Percentiles rank a stretch among this genome's conserved stretches.
Evolutionary conservation across 2,329 filamentous ascomycete species (phyloP).

Genomic region (Aspergillus pseudoglaucus): DNA sequence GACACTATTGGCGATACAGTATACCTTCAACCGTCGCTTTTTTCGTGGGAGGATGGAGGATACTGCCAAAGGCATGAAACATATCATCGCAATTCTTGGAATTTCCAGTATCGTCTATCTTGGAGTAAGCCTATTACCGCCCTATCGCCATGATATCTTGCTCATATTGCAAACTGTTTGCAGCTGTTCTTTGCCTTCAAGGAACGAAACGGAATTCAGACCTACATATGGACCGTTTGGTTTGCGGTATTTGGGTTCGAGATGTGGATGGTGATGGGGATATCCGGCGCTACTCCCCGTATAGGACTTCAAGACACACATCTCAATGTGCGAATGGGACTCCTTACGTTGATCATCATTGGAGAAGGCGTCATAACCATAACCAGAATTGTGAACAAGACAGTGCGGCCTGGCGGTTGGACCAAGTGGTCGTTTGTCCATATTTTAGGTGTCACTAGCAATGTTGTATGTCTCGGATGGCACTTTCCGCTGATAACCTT

Average conservation of each 20-base stretch:
- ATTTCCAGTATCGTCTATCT: constrained; percentile 22
- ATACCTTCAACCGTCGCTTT: constrained; percentile 35
- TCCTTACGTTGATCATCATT: constrained; percentile 60
- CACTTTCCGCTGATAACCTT: background rate
- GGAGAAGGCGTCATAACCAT: constrained; percentile 61
- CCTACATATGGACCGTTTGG: constrained; percentile 45
- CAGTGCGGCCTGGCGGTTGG: constrained; percentile 34
- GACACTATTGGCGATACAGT: constrained; percentile 49
- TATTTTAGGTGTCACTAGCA: constrained; percentile 31
- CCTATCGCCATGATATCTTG: background rate
- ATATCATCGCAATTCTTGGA: constrained; percentile 25
- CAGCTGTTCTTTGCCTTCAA: constrained; percentile 32
- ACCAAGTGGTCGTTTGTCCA: constrained; percentile 35
- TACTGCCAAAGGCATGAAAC: constrained; percentile 20
- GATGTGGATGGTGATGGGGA: constrained; percentile 44
- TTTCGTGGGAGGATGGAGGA: constrained; percentile 20
- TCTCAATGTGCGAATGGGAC: constrained; percentile 56
- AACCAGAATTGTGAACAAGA: constrained; percentile 49
- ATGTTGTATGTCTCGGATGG: constrained; percentile 25
- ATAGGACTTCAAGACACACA: constrained; percentile 58
- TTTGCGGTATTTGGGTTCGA: constrained; percentile 52
- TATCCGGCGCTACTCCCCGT: constrained; percentile 51
- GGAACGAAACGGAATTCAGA: constrained; percentile 11
- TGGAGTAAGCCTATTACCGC: constrained; percentile 14
- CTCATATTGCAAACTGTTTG: background rate